Evolutionary conservation across 176 grass and related monocot species (phyloP).

Genomic region (Lolium rigidum): DNA sequence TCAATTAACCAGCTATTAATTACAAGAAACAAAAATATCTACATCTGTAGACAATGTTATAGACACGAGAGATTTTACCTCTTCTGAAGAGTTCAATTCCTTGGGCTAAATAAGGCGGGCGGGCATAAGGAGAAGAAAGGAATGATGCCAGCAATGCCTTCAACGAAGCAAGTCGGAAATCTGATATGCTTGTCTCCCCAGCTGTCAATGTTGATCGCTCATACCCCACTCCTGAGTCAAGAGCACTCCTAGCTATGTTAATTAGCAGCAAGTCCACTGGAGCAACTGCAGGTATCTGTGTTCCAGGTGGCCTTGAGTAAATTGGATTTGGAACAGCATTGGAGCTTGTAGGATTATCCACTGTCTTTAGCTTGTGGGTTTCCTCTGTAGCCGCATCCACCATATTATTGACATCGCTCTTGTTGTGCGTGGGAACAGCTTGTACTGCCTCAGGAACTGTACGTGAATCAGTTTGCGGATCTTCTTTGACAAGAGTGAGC

Average conservation of each 20-base stretch:
- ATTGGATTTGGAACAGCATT: slow-evolving; percentile 14
- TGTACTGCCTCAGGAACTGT: slow-evolving; percentile 16
- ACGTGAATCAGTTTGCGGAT: slow-evolving; percentile 27
- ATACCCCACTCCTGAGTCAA: slow-evolving; percentile 41
- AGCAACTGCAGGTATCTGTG: neutral
- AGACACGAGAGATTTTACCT: slow-evolving; percentile 59
- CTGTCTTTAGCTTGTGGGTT: slow-evolving; percentile 25
- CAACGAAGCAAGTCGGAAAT: slow-evolving; percentile 71
- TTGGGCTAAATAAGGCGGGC: slow-evolving; percentile 70
- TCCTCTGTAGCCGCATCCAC: slow-evolving; percentile 32
- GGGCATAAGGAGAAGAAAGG: slow-evolving; percentile 67
- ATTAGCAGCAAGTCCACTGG: slow-evolving; percentile 70
- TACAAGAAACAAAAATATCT: slow-evolving; percentile 3
- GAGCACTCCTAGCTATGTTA: slow-evolving; percentile 67
- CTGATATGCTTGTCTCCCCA: slow-evolving; percentile 51
- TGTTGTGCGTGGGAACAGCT: slow-evolving; percentile 26
- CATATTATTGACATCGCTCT: slow-evolving; percentile 41
- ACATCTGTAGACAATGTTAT: neutral
- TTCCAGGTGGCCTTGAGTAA: slow-evolving; percentile 1
- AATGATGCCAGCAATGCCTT: slow-evolving; percentile 78
- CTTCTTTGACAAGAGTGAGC: slow-evolving; percentile 35
- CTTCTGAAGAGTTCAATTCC: slow-evolving; percentile 77
- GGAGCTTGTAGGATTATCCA: slow-evolving; percentile 29
- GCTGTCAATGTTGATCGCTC: slow-evolving; percentile 37
- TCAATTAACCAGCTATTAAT: slow-evolving; percentile 11